Conservation (phyloP, 495 filamentous ascomycete genomes). For the Geopyxis carbonaria region DNA sequence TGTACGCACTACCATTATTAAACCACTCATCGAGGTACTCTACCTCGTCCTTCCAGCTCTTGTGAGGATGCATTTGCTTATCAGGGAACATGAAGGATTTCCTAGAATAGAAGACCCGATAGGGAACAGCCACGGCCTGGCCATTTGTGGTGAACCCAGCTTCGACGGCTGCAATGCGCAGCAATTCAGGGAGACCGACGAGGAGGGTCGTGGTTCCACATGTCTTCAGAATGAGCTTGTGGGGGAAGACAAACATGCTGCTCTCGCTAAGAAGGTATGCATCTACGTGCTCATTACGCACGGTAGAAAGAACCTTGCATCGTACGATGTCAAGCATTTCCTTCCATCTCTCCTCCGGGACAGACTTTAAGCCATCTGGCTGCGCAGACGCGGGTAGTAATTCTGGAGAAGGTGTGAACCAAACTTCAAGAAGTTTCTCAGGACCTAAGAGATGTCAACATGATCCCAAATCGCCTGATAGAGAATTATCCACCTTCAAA, state of each 20-base stretch:
- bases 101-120: slow-evolving; percentile 94
- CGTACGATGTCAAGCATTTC: slow-evolving; percentile 94
- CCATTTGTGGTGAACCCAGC: slow-evolving; percentile 64
- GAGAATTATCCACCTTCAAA: slow-evolving; percentile 58
- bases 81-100: slow-evolving; percentile 98
- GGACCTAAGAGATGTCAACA: slow-evolving; percentile 39
- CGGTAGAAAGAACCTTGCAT: slow-evolving; percentile 90
- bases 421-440: slow-evolving; percentile 96
- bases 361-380: slow-evolving; percentile 69
- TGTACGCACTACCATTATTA: slow-evolving; percentile 85
- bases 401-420: slow-evolving; percentile 73
- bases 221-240: slow-evolving; percentile 98
- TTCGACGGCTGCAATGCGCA: slow-evolving; percentile 73
- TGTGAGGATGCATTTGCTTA: slow-evolving; percentile 82
- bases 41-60: slow-evolving; percentile 95
- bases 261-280: slow-evolving; percentile 97
- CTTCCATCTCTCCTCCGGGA: slow-evolving; percentile 74
- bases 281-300: slow-evolving; percentile 89
- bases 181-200: slow-evolving; percentile 67
- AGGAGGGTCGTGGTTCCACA: slow-evolving; percentile 95
- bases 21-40: slow-evolving; percentile 78
- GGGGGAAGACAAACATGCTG: slow-evolving; percentile 98
- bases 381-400: slow-evolving; percentile 51
- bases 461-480: not conserved
- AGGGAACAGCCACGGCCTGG: slow-evolving; percentile 60